These are phyloP conservation scores for Tylopilus plumbeoviolaceoides DNA, from an alignment of 768 basidiomycete species.

Conservation along the genomic window DNA sequence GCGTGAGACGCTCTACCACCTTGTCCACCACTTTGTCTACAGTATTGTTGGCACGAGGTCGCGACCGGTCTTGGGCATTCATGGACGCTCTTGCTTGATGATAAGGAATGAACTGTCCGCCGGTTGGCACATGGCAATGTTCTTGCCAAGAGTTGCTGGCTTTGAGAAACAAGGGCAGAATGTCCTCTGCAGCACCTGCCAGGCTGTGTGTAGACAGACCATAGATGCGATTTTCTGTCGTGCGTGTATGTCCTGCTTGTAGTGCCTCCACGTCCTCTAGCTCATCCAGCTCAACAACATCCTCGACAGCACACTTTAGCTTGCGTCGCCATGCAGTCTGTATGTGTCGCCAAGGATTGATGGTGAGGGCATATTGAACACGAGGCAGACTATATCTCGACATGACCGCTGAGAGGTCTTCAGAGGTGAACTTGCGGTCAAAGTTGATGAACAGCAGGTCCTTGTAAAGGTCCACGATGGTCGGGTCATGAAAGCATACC, in stretches of 20 bases:
- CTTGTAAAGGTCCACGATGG: background rate
- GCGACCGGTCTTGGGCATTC: too few relatives aligned
- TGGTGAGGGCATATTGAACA: background rate
- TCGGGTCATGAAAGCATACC: background rate
- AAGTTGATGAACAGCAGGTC: conserved; percentile 19
- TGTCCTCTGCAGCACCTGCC: background rate
- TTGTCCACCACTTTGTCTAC: too few relatives aligned
- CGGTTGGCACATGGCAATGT: too few relatives aligned
- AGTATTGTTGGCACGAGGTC: too few relatives aligned
- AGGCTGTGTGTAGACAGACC: too few relatives aligned
- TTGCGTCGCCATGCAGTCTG: conserved; percentile 6
- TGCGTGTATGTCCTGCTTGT: too few relatives aligned
- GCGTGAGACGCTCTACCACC: too few relatives aligned
- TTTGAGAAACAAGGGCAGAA: background rate
- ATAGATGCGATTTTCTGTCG: too few relatives aligned
- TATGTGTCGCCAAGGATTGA: conserved; percentile 5
- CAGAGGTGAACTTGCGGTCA: background rate
- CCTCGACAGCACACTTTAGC: background rate
- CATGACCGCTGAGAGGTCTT: background rate
- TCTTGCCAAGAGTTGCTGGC: background rate
- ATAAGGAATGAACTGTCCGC: too few relatives aligned
- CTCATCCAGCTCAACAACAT: too few relatives aligned
- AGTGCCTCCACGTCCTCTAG: too few relatives aligned
- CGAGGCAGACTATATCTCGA: background rate
- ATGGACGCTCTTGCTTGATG: too few relatives aligned